These are phyloP conservation scores for Biscogniauxia mediterranea DNA, from an alignment of 2,329 filamentous ascomycete species.

Conservation along the genomic window DNA sequence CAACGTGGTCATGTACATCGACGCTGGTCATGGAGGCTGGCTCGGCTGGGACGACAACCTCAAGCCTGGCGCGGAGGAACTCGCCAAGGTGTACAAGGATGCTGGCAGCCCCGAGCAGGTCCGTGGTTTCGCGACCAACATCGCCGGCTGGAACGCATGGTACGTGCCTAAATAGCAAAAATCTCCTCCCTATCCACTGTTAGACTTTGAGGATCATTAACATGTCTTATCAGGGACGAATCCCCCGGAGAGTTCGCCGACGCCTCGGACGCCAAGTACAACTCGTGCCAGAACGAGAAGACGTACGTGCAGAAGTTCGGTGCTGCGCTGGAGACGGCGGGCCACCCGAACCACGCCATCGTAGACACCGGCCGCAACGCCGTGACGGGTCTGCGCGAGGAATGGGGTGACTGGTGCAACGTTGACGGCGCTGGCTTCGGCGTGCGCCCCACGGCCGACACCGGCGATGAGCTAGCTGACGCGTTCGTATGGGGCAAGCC, in stretches of 20 bases:
- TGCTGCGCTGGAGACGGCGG: conserved; percentile 53
- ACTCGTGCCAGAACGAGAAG: conserved; percentile 53
- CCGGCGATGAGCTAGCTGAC: conserved; percentile 52
- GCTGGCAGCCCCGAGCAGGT: conserved; percentile 51
- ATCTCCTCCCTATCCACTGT: conserved; percentile 13
- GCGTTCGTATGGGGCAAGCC: conserved; percentile 66
- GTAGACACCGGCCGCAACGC: conserved; percentile 35
- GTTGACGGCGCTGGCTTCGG: conserved; percentile 58
- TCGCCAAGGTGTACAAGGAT: conserved; percentile 49
- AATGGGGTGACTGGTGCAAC: conserved; percentile 64
- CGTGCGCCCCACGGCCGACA: conserved; percentile 52
- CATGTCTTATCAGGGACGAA: conserved; percentile 23
- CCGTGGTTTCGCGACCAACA: conserved; percentile 57
- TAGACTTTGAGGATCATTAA: not conserved
- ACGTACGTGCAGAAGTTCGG: conserved; percentile 67
- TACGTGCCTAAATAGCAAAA: conserved; percentile 30
- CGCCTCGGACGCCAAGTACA: conserved; percentile 41
- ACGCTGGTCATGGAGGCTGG: conserved; percentile 60
- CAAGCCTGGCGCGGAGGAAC: conserved; percentile 46
- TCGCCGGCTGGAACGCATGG: conserved; percentile 57
- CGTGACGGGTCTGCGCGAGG: conserved; percentile 49
- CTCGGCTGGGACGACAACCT: conserved; percentile 59
- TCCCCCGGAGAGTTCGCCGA: conserved; percentile 32
- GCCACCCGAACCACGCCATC: conserved; percentile 42
- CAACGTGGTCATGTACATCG: conserved; percentile 59